A percentile compares a stretch with the other conserved stretches of the same genome.
phyloP scores from a whole-genome alignment of 148 eudicot genomes.

The Rhododendron kiyosumense region DNA sequence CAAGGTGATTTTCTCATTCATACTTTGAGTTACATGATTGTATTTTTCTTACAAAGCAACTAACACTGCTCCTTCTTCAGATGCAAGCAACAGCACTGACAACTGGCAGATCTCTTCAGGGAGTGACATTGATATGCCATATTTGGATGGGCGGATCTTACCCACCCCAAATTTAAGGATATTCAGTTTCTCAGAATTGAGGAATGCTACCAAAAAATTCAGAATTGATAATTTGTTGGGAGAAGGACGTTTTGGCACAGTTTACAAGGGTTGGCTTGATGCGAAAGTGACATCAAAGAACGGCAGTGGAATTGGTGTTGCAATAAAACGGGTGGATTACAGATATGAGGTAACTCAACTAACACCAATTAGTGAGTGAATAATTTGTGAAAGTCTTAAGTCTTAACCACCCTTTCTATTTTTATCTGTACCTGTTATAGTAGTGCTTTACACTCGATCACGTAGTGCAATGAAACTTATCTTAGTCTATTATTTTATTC shows the following conservation, averaged over 20 bases:
- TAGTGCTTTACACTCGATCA: not conserved
- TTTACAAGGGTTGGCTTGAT: not conserved
- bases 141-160: not conserved
- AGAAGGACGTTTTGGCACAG: not conserved
- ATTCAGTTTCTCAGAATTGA: not conserved
- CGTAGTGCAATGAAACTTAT: not conserved
- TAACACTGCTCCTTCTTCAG: not conserved
- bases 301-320: no score
- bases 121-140: slow-evolving; percentile 29
- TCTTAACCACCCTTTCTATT: not conserved
- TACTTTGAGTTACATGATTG: not conserved
- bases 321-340: no score
- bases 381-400: no score
- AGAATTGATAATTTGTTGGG: not conserved
- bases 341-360: not conserved
- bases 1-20: not conserved
- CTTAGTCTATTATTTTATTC: not conserved
- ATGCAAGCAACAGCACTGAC: not conserved
- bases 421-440: not conserved
- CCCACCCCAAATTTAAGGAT: not conserved
- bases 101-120: slow-evolving; percentile 40
- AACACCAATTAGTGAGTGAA: not conserved
- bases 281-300: no score
- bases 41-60: not conserved
- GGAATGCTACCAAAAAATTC: not conserved